phyloP scores from a whole-genome alignment of 208 protist genomes.

The Trichomonas gallinae region DNA sequence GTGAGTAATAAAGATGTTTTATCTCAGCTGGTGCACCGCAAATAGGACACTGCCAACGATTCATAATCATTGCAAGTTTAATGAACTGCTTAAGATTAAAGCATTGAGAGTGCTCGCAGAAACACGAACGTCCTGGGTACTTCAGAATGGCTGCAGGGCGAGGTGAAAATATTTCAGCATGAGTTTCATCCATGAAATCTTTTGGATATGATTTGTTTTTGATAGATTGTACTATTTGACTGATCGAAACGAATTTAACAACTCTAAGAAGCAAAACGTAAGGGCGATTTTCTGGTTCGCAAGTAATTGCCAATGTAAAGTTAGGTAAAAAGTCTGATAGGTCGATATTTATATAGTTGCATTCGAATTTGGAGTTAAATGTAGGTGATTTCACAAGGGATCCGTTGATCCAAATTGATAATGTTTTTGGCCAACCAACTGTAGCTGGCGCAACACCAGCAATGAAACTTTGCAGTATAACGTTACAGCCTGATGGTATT shows the following conservation, averaged over 20 bases:
- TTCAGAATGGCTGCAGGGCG: not conserved
- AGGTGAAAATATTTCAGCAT: not conserved
- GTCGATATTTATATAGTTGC: not conserved
- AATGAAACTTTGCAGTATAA: not conserved
- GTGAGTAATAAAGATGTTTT: not conserved
- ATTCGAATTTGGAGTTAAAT: not conserved
- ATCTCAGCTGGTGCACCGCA: not conserved
- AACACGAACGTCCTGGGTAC: not conserved
- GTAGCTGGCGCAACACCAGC: not conserved
- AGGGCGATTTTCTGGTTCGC: not conserved
- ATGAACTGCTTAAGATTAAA: not conserved
- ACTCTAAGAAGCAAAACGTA: not conserved
- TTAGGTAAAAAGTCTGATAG: not conserved
- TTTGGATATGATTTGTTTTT: not conserved
- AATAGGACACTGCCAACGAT: not conserved
- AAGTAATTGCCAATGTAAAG: not conserved
- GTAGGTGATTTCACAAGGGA: not conserved
- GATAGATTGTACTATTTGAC: not conserved
- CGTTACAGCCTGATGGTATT: not conserved
- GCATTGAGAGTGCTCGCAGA: not conserved
- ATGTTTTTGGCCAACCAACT: not conserved
- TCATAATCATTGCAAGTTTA: not conserved
- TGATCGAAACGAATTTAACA: not conserved
- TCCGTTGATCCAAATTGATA: not conserved
- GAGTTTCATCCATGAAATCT: not conserved